phyloP scores from a whole-genome alignment of 495 filamentous ascomycete species.

The Tetracladium setigerum region DNA sequence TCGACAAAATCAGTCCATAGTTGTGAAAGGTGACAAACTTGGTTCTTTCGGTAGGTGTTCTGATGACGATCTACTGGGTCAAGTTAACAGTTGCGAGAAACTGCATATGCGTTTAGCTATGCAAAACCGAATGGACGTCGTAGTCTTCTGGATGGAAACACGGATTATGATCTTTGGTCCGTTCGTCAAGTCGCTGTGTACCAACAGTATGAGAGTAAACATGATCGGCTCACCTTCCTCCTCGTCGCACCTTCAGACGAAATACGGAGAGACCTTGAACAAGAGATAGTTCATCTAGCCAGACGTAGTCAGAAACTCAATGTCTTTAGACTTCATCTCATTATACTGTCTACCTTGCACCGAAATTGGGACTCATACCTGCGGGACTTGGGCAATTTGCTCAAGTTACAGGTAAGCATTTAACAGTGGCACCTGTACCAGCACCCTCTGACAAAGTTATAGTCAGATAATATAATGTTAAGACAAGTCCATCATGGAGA shows the following conservation, averaged over 20 bases:
- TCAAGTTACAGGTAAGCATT: constrained; percentile 8
- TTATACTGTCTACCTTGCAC: constrained; percentile 10
- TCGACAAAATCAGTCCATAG: neutral
- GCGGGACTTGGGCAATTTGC: constrained; percentile 5
- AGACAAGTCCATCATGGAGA: constrained; percentile 10
- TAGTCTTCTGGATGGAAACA: neutral
- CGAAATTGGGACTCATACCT: constrained; percentile 19
- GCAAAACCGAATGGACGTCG: constrained; percentile 19
- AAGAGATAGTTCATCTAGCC: constrained; percentile 4
- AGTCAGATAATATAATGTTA: constrained; percentile 4
- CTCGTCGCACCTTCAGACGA: constrained; percentile 22
- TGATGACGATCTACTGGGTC: neutral
- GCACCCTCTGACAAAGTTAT: neutral
- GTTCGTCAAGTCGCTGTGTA: constrained; percentile 26
- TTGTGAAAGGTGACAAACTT: neutral
- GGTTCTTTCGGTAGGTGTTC: constrained; percentile 11
- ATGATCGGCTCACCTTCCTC: constrained; percentile 17
- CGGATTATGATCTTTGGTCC: constrained; percentile 23
- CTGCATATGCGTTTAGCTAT: constrained; percentile 22
- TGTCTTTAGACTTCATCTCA: constrained; percentile 15
- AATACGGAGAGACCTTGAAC: constrained; percentile 1
- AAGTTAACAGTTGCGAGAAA: constrained; percentile 15
- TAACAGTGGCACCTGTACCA: too few species aligned
- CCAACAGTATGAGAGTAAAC: constrained; percentile 11
- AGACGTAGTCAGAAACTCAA: neutral